Conservation (phyloP, 805 yeast species). For the Metschnikowia arizonensis region DNA sequence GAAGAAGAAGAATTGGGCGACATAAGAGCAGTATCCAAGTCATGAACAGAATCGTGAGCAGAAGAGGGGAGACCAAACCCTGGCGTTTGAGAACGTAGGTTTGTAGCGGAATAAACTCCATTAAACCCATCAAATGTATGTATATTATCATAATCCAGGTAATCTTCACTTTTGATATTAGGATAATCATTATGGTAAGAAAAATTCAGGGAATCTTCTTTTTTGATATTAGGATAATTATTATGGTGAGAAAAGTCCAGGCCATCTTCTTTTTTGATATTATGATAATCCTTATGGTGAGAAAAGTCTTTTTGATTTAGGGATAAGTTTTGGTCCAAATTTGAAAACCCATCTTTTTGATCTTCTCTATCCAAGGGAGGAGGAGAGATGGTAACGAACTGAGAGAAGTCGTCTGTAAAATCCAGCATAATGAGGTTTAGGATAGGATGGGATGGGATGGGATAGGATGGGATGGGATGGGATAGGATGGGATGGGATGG, state of each 20-base stretch:
- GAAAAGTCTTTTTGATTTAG: neutral
- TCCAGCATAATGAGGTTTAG: slow-evolving; percentile 6
- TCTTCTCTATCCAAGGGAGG: slow-evolving; percentile 14
- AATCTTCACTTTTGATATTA: neutral
- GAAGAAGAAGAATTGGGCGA: slow-evolving; percentile 5
- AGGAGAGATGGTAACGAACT: slow-evolving; percentile 32
- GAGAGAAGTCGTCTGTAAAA: slow-evolving; percentile 24
- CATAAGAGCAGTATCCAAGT: neutral
- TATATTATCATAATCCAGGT: neutral
- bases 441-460: too few species aligned
- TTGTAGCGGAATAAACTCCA: neutral
- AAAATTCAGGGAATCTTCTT: neutral
- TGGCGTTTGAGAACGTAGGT: neutral
- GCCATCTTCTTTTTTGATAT: too few species aligned
- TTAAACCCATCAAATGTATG: neutral
- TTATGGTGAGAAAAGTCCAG: neutral
- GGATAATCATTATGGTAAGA: neutral
- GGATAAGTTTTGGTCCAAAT: neutral
- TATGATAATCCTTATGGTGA: neutral
- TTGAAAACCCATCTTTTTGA: neutral
- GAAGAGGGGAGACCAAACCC: neutral
- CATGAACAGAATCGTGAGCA: neutral
- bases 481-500: too few species aligned
- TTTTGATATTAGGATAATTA: neutral
- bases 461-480: too few species aligned